These are phyloP conservation scores for Podaxis sp. DNA, from an alignment of 768 basidiomycete species.

Conservation along the genomic window DNA sequence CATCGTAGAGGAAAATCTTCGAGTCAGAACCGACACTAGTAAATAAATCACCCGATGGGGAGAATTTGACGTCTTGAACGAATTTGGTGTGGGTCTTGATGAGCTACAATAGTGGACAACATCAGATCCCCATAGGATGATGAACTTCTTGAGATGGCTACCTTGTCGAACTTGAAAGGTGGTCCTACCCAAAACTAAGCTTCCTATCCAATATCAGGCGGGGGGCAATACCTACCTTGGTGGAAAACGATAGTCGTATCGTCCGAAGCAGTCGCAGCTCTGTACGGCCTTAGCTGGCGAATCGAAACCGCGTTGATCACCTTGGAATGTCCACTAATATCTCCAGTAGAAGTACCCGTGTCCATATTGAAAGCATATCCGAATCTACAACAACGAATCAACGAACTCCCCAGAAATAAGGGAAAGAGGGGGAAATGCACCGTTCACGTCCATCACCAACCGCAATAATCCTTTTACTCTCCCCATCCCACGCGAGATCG, in stretches of 20 bases:
- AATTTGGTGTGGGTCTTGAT: constrained; percentile 90
- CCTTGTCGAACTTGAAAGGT: constrained; percentile 90
- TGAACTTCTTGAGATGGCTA: neutral
- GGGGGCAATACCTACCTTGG: constrained; percentile 43
- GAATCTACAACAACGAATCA: constrained; percentile 44
- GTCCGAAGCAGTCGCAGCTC: constrained; percentile 86
- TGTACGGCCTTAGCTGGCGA: constrained; percentile 83
- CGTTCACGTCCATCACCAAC: constrained; percentile 92
- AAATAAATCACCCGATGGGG: constrained; percentile 78
- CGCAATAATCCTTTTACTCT: constrained; percentile 92
- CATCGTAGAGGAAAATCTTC: constrained; percentile 87
- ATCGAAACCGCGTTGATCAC: constrained; percentile 86
- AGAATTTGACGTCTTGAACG: constrained; percentile 85
- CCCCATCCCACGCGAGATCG: constrained; percentile 95
- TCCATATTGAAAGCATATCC: constrained; percentile 84
- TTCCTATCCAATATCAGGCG: neutral
- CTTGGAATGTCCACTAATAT: constrained; percentile 89
- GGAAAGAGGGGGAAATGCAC: constrained; percentile 31
- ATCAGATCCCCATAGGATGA: neutral
- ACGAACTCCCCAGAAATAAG: neutral
- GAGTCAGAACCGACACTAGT: constrained; percentile 87
- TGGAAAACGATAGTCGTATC: constrained; percentile 81
- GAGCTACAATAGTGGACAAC: constrained; percentile 35
- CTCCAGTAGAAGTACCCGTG: constrained; percentile 79
- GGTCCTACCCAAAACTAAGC: constrained; percentile 39